phyloP scores from a whole-genome alignment of 495 filamentous ascomycete genomes.

The Penicillium goetzii region DNA sequence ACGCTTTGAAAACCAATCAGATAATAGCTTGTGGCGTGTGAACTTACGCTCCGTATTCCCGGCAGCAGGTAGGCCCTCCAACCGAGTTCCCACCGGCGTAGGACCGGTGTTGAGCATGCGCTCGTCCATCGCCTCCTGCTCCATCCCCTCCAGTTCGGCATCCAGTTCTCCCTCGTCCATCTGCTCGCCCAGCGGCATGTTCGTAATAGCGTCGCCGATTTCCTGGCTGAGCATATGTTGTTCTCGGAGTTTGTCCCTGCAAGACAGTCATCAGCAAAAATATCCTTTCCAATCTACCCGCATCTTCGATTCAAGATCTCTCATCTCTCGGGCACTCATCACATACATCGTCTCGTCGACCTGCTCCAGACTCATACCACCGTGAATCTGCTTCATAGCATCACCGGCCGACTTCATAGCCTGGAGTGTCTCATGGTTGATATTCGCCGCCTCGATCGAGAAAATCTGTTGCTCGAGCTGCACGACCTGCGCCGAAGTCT shows the following conservation, averaged over 20 bases:
- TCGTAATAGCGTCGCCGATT: constrained; percentile 82
- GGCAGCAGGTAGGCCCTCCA: constrained; percentile 72
- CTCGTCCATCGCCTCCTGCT: constrained; percentile 87
- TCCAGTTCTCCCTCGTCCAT: constrained; percentile 88
- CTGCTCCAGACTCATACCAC: constrained; percentile 84
- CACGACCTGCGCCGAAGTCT: constrained; percentile 84
- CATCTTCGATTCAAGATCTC: neutral
- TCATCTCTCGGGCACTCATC: neutral
- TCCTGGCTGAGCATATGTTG: constrained; percentile 92
- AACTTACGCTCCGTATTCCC: constrained; percentile 74
- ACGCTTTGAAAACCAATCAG: neutral
- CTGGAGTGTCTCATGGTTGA: constrained; percentile 93
- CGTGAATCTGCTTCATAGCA: constrained; percentile 92
- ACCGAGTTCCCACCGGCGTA: constrained; percentile 69
- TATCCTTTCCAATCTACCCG: neutral
- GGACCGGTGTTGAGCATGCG: constrained; percentile 90
- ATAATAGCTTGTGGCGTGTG: neutral
- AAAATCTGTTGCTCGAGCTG: constrained; percentile 96
- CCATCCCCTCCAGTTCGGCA: constrained; percentile 72
- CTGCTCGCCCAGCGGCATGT: constrained; percentile 66
- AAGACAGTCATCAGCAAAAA: constrained; percentile 9
- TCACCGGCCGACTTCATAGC: constrained; percentile 89
- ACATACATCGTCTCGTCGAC: constrained; percentile 95
- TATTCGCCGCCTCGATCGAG: constrained; percentile 95
- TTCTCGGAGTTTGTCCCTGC: constrained; percentile 89